Base-by-base conservation (phyloP, 2,329 filamentous ascomycete genomes). In the Fusarium sp. region DNA sequence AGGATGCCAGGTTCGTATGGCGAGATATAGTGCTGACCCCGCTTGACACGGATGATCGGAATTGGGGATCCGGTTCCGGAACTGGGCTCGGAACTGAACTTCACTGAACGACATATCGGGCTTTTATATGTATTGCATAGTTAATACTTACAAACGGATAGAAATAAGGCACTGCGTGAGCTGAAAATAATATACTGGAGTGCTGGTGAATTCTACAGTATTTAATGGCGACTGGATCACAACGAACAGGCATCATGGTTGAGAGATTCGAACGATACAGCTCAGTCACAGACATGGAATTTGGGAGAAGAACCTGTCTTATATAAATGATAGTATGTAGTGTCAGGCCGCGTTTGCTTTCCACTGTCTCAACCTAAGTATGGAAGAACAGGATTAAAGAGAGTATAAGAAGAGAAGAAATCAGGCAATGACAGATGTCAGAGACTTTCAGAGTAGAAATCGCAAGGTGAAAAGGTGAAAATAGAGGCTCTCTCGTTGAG, bases 21-120 rank as follows among this genome's bases (percentile, higher is more conserved):
- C 7, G 14, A n/a, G 20, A 20, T 20, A 35, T 12, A n/a, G 12
- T 54, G 7, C 36, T 15, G 10, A 63, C 57, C 63, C 57, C 63
- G 47, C 63, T 35, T 42, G 26, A 48, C 31, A 36, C 54, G 42
- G 52, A 59, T 59, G n/a, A 41, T 47, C 60, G 60, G 51, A 58
- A 22, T 33, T 20, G 6, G 13, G 4, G 14, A 20, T 26, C 48
- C 48, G 48, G 18, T 20, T 31, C 31, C 24, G 33, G 24, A 57
- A 54, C 13, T 38, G 18, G 7, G 10, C 33, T 41, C 22, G 52
- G 39, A 36, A 58, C 33, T 15, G 24, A 38, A 38, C 38, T 56
- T 18, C 20, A 44, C 33, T 36, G 22, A 17, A 33, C 18, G 22
- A 15, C 20, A 15, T 10, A 26, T 15, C 12, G 26, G 10, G 18